Base-by-base conservation (phyloP, 2,329 filamentous ascomycete genomes). In the Neonectria ditissima region DNA sequence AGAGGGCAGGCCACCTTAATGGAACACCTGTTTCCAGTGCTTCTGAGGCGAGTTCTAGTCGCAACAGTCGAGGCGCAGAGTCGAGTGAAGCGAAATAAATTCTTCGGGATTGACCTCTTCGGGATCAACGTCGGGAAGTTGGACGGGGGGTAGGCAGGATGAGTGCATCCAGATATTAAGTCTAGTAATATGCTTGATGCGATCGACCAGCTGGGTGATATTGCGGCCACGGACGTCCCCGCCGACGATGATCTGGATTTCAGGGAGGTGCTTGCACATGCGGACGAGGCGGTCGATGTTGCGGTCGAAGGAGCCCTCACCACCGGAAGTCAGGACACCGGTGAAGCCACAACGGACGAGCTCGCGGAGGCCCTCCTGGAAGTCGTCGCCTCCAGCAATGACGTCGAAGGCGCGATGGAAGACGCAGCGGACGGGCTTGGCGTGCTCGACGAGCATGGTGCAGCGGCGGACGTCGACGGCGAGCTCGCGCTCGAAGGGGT, bases 401-500 rank as follows among this genome's bases (percentile, higher is more conserved):
- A 80, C 76, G 69, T 89, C 86, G 62, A 87, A 86, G 2, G 86
- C 86, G 16, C 86, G 82, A 73, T 87, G 86, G 65, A 88, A 84
- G n/a, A 86, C 80, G 65, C 82, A 83, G 16, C 73, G 74, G 32
- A 80, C 80, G 2, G 82, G 83, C 7, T 65, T 69, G 0, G 85
- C 82, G 14, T 78, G 73, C 2, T 68, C 43, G 1, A 86, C 76
- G 4, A 89, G 80, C 55, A 68, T 65, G 2, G 34, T 55, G 69
- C 82, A 85, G 47, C 77, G 69, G n/a, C 73, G 66, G 7, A 69
- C 65, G 66, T 88, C 81, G n/a, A 87, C 63, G 16, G 50, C 65
- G 34, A 78, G 48, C 11, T 26, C 37, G 26, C 55, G 55, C 10
- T 59, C 62, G 13, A 18, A 22, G 7, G 41, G 45, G 0, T 24